These are phyloP conservation scores for Ophiosphaerella narmari DNA, from an alignment of 2,329 filamentous ascomycete species.

Conservation along the genomic window DNA sequence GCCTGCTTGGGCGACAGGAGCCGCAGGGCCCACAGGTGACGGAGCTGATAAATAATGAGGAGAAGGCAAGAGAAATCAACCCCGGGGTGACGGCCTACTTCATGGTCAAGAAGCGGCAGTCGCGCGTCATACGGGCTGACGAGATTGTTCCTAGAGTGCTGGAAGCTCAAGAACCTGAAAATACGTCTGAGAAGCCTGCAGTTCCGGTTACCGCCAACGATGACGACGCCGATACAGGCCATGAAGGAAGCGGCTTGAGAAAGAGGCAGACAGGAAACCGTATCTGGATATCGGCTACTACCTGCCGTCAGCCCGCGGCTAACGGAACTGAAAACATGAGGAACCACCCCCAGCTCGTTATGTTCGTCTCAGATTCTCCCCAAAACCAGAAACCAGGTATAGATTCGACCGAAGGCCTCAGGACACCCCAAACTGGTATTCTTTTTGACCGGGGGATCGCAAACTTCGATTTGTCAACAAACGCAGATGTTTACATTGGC, in stretches of 20 bases:
- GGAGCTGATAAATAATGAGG: conserved; percentile 67
- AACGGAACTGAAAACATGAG: conserved; percentile 51
- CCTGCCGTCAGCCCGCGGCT: conserved; percentile 74
- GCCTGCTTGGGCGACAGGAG: conserved; percentile 65
- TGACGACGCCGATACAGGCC: conserved; percentile 5
- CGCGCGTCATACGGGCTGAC: conserved; percentile 52
- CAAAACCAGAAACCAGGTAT: conserved; percentile 71
- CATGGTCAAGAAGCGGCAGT: conserved; percentile 62
- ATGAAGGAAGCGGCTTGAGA: conserved; percentile 9
- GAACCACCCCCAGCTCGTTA: conserved; percentile 66
- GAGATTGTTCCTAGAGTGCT: conserved; percentile 31
- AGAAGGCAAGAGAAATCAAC: conserved; percentile 62
- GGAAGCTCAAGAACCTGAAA: conserved; percentile 18
- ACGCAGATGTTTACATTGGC: conserved; percentile 74
- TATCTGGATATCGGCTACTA: conserved; percentile 84
- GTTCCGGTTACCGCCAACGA: not conserved
- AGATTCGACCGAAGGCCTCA: conserved; percentile 52
- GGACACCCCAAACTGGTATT: conserved; percentile 44
- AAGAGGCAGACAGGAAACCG: conserved; percentile 41
- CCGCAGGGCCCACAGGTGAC: conserved; percentile 56
- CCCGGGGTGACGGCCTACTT: conserved; percentile 68
- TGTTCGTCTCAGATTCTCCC: conserved; percentile 74
- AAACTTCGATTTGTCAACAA: conserved; percentile 64
- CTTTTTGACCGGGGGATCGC: conserved; percentile 72
- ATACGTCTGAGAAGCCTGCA: conserved; percentile 9